A percentile compares a stretch with the other conserved stretches of the same genome.
Conservation (phyloP, 331 rosid genomes). For the Pyracantha coccinea region DNA sequence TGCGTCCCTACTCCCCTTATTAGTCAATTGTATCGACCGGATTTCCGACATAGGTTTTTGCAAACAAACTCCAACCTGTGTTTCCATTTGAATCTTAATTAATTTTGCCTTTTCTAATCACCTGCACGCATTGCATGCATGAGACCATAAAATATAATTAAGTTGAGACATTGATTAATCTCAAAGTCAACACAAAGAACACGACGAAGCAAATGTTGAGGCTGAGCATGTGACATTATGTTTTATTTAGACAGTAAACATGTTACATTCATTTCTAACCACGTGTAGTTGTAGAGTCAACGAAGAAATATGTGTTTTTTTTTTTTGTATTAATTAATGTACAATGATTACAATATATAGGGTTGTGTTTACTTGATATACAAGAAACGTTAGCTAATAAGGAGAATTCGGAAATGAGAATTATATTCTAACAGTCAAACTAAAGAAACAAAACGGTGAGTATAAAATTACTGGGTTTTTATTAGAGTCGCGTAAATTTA, state of each 20-base stretch:
- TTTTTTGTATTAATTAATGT: too few relatives aligned
- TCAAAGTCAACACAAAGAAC: constrained; percentile 12
- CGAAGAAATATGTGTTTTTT: too few relatives aligned
- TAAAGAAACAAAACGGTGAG: too few relatives aligned
- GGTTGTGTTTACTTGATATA: too few relatives aligned
- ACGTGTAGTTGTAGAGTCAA: too few relatives aligned
- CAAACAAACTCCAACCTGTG: constrained; percentile 13
- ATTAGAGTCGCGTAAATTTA: not conserved
- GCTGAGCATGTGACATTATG: not conserved
- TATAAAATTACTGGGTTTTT: too few relatives aligned
- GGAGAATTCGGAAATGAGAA: too few relatives aligned
- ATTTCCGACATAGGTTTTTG: constrained; percentile 30
- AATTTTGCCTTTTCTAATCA: not conserved
- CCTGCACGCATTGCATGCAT: constrained; percentile 24
- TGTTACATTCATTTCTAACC: not conserved
- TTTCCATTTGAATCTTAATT: not conserved
- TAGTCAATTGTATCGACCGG: constrained; percentile 48
- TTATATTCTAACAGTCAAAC: too few relatives aligned
- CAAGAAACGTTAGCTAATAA: too few relatives aligned
- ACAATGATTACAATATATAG: too few relatives aligned
- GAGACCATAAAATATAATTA: not conserved
- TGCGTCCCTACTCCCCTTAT: not conserved
- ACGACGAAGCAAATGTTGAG: not conserved
- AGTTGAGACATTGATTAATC: not conserved
- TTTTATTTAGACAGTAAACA: not conserved